These are phyloP conservation scores for Phytophthora chlamydospora DNA, from an alignment of 352 stramenopile genomes.

Conservation along the genomic window DNA sequence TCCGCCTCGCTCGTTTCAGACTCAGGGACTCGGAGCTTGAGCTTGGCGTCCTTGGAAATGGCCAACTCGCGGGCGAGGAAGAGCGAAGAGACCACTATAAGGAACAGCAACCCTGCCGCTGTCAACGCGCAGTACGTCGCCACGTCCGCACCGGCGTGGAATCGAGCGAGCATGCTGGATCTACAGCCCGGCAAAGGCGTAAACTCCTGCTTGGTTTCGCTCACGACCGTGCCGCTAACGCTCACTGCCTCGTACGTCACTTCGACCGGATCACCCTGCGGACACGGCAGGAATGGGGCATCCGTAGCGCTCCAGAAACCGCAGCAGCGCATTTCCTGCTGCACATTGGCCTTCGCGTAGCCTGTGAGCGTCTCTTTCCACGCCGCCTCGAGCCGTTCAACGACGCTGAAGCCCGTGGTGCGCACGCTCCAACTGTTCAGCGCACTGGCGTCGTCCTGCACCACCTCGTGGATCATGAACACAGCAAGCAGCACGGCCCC, in stretches of 20 bases:
- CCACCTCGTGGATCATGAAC: slow-evolving; percentile 69
- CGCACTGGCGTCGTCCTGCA: slow-evolving; percentile 49
- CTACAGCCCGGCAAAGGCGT: slow-evolving; percentile 62
- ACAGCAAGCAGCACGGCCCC: slow-evolving; percentile 43
- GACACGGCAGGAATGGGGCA: slow-evolving; percentile 58
- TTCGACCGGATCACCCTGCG: slow-evolving; percentile 43
- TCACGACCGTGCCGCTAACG: slow-evolving; percentile 60
- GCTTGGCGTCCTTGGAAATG: slow-evolving; percentile 70
- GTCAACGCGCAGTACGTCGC: slow-evolving; percentile 48
- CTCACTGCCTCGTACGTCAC: slow-evolving; percentile 67
- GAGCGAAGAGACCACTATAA: slow-evolving; percentile 44
- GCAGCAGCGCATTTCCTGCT: slow-evolving; percentile 76
- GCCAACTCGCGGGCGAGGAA: slow-evolving; percentile 67
- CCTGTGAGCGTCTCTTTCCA: slow-evolving; percentile 51
- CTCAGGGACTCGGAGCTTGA: slow-evolving; percentile 63
- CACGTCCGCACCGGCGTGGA: slow-evolving; percentile 48
- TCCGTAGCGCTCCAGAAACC: slow-evolving; percentile 59
- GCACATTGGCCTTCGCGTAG: slow-evolving; percentile 54
- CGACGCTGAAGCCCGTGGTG: slow-evolving; percentile 72
- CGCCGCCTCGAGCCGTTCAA: slow-evolving; percentile 44
- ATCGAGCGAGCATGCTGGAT: slow-evolving; percentile 53
- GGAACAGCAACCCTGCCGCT: slow-evolving; percentile 44
- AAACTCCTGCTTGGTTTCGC: slow-evolving; percentile 50
- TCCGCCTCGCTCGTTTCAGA: slow-evolving; percentile 9
- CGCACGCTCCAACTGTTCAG: slow-evolving; percentile 77